These are phyloP conservation scores for Rugosomyces carneus DNA, from an alignment of 1,284 basidiomycete species.

Conservation along the genomic window DNA sequence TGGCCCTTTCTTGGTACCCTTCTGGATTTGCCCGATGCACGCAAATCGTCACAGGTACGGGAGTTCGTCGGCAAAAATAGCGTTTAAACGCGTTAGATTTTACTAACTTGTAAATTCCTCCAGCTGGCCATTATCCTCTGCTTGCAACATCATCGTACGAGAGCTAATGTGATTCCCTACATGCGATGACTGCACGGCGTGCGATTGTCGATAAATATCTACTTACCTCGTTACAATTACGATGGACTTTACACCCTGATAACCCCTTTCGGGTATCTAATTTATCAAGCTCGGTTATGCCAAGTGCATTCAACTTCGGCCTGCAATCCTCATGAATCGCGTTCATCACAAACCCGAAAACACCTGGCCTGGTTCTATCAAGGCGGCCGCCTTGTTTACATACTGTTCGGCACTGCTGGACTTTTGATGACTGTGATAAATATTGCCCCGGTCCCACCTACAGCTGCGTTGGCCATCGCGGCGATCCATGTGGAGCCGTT, in stretches of 20 bases:
- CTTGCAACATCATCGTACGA: too few relatives aligned
- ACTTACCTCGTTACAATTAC: background rate
- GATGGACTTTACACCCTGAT: background rate
- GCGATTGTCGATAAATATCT: background rate
- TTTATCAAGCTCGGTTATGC: background rate
- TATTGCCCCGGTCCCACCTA: background rate
- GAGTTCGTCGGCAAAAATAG: background rate
- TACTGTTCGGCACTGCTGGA: background rate
- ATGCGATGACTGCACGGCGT: too few relatives aligned
- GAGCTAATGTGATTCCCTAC: too few relatives aligned
- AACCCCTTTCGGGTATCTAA: conserved; percentile 1
- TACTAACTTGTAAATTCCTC: too few relatives aligned
- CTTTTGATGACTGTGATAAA: background rate
- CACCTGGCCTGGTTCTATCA: background rate
- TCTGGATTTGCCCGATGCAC: background rate
- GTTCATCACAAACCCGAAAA: background rate
- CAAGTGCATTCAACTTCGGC: background rate
- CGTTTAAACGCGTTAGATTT: too few relatives aligned
- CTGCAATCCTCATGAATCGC: background rate
- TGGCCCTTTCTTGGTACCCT: background rate
- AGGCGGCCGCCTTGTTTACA: background rate
- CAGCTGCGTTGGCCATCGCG: background rate
- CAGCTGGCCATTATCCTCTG: too few relatives aligned
- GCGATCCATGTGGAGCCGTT: background rate
- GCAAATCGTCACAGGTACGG: background rate